Evolutionary conservation across 2,329 filamentous ascomycete genomes (phyloP).

Genomic region (Claviceps monticola): DNA sequence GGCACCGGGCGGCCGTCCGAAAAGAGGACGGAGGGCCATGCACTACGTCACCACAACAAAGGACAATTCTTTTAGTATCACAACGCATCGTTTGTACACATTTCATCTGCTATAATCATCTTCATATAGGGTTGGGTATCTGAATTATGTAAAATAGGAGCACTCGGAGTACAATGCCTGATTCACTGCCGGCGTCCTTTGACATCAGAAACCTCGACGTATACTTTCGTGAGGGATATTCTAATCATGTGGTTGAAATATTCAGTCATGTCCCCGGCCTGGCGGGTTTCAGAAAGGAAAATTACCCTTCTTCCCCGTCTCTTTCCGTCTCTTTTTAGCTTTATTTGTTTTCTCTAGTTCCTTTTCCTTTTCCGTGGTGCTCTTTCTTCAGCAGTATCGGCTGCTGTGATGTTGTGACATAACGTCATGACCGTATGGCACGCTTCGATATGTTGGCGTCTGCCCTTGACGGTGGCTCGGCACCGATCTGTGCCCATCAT

Average conservation of each 20-base stretch:
- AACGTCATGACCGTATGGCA: slow-evolving; percentile 22
- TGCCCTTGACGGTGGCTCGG: slow-evolving; percentile 9
- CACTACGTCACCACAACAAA: too few relatives aligned
- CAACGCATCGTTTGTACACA: not conserved
- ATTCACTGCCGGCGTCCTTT: not conserved
- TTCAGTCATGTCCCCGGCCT: not conserved
- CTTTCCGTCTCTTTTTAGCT: not conserved
- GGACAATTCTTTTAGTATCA: not conserved
- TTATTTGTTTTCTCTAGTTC: not conserved
- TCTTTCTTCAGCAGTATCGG: slow-evolving; percentile 3
- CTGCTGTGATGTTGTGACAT: slow-evolving; percentile 16
- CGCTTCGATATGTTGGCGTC: slow-evolving; percentile 12
- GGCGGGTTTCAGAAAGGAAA: not conserved
- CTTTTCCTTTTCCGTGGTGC: not conserved
- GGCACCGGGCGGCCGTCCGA: too few relatives aligned
- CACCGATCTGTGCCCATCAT: slow-evolving; percentile 12
- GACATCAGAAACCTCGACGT: not conserved
- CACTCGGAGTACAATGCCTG: not conserved
- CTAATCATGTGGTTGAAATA: not conserved
- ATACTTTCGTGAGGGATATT: not conserved
- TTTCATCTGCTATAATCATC: not conserved
- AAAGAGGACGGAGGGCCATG: too few relatives aligned
- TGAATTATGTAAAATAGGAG: not conserved
- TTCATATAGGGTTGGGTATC: not conserved
- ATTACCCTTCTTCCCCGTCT: not conserved